phyloP scores from a whole-genome alignment of 1,284 basidiomycete species.

The Hymenochaete sp. region DNA sequence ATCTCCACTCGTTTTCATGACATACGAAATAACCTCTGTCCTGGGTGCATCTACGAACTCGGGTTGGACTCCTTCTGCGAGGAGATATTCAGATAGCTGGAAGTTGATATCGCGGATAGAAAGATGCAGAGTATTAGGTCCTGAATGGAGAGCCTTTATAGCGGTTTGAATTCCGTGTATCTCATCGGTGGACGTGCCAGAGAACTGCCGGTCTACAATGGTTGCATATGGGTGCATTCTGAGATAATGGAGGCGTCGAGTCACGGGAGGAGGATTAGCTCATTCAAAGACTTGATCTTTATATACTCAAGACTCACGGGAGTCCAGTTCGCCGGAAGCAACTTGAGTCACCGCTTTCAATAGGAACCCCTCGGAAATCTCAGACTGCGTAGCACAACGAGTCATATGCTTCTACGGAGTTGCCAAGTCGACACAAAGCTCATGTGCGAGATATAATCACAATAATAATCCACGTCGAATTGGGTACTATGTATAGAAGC shows the following conservation, averaged over 20 bases:
- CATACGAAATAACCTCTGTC: slow-evolving; percentile 4
- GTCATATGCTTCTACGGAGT: no score
- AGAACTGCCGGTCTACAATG: slow-evolving; percentile 6
- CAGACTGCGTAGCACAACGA: no score
- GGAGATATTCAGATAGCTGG: slow-evolving; percentile 19
- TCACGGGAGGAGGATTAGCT: background rate
- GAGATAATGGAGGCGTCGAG: background rate
- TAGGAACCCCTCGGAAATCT: no score
- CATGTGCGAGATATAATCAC: no score
- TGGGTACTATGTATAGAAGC: no score
- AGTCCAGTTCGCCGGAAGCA: background rate
- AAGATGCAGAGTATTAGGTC: background rate
- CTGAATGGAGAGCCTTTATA: background rate
- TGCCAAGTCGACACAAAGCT: no score
- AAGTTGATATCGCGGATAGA: background rate
- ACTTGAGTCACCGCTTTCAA: background rate
- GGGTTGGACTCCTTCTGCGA: slow-evolving; percentile 8
- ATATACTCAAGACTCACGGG: background rate
- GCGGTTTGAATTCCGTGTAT: slow-evolving; percentile 2
- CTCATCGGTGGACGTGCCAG: slow-evolving; percentile 1
- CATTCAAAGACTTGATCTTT: background rate
- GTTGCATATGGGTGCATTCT: slow-evolving; percentile 2
- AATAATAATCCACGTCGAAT: no score
- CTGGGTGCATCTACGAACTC: slow-evolving; percentile 8
- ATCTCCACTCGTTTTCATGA: slow-evolving; percentile 3